Evolutionary conservation across 148 eudicot species (phyloP), one percentile per base, ranked within the genome.

Genomic region (Hydrangea macrophylla): DNA sequence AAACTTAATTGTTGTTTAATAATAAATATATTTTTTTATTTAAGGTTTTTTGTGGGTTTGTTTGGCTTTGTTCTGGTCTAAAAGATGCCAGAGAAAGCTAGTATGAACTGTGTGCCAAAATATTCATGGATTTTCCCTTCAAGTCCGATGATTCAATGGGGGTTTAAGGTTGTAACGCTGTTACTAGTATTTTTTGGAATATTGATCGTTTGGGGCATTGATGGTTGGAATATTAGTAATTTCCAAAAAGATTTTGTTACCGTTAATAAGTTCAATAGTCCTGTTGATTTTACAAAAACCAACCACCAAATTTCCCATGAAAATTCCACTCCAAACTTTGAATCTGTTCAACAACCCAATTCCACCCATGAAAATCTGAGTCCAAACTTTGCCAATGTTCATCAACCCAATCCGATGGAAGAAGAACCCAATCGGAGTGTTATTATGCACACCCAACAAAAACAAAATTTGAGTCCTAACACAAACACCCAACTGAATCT

Each of bases 171-270:
- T 5, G 32, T 81, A n/a, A 62, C 60, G 17, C 24, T 71, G 9
- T 26, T n/a, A n/a, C n/a, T 68, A 8, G 68, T 78, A 9, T 68
- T 84, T 73, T 68, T 81, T 33, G 83, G 75, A 17, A 27, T 84
- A 28, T 57, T 81, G 60, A 36, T 84, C 66, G 55, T 84, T 53
- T 84, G 85, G 79, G 70, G 77, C 7, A 73, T 76, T 73, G 81
- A 77, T 77, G 77, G 81, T 53, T 61, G 79, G 57, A 64, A 58
- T 67, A 32, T 65, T 7, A 64, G 57, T 42, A 59, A 48, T 63
- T 70, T 73, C 11, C 78, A 69, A 7, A 70, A 26, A 36, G 76
- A 75, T 54, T 75, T 73, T 73, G 64, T 73, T 37, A 27, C 56
- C 2, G 22, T 70, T 33, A 67, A n/a, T n/a, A n/a, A 59, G 62